Evolutionary conservation across 306 rosid species (phyloP).

Genomic region (Geum urbanum): DNA sequence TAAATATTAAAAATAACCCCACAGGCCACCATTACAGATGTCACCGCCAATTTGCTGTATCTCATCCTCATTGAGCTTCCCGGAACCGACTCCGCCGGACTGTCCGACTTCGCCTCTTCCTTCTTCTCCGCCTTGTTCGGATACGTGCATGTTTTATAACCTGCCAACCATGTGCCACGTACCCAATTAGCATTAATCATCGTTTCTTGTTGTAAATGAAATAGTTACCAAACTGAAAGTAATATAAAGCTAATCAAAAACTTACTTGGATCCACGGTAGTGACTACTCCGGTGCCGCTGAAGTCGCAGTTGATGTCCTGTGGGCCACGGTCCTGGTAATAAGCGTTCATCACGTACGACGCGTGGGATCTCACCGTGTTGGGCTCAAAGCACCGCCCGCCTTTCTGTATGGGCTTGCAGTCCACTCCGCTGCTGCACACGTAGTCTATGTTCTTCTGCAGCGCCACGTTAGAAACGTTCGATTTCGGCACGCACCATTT

Average conservation of each 20-base stretch:
- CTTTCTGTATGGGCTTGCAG: constrained; percentile 38
- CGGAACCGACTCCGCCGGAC: constrained; percentile 25
- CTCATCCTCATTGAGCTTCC: constrained; percentile 26
- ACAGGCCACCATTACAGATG: constrained; percentile 1
- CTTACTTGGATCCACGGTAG: constrained; percentile 62
- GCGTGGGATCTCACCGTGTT: constrained; percentile 48
- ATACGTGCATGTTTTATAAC: constrained; percentile 53
- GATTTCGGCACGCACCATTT: constrained; percentile 46
- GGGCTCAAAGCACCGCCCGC: constrained; percentile 50
- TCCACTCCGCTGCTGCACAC: constrained; percentile 46
- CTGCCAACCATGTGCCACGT: constrained; percentile 27
- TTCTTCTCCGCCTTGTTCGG: constrained; percentile 20
- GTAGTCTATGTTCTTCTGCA: constrained; percentile 50
- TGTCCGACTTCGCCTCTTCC: constrained; percentile 19
- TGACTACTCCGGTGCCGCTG: constrained; percentile 48
- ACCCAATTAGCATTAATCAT: not conserved
- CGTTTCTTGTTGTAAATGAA: no score
- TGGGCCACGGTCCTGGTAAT: constrained; percentile 46
- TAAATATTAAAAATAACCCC: not conserved
- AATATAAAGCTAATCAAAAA: not conserved
- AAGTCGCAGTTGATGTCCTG: constrained; percentile 57
- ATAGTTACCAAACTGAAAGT: no score
- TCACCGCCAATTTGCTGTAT: not conserved
- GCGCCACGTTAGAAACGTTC: constrained; percentile 27
- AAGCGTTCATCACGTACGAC: constrained; percentile 53